Evolutionary conservation across 345 rosid genomes (phyloP), one percentile per base, ranked within the genome.

Genomic region (Laguncularia racemosa): DNA sequence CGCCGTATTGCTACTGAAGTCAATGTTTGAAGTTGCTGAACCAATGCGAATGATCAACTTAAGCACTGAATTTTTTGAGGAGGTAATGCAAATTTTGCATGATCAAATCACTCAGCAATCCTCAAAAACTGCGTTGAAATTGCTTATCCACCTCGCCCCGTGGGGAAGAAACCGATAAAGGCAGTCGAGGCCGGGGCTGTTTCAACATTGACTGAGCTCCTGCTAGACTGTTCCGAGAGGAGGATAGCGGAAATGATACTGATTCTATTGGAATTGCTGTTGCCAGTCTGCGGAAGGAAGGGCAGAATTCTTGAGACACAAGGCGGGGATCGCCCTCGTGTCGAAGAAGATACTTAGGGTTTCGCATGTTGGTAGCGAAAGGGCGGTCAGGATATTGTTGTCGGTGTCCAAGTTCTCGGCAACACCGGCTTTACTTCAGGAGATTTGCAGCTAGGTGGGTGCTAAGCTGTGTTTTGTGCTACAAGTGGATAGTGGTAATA

Each of bases 141-240:
- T 83, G 3, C 65, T 85, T 0, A 16, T 67, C 4, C 67, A 55
- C 26, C 51, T 75, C 13, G 75, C 78, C 59, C 81, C 89, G 1
- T 81, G 85, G 93, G 86, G 87, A 11, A 65, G 83, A 50, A 85
- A 81, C 79, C 51, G 83, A 62, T 72, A 71, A 85, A 79, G 56
- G 85, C 85, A 0, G 68, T 71, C 0, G 76, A 72, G n/a, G 81
- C 71, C 1, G 72, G 80, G 0, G 75, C 64, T 2, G 67, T 81
- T 9, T 15, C 60, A 0, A 67, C 67, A 3, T 46, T 85, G 48
- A 44, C 77, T 12, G 82, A 79, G 61, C 71, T 81, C 20, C 83
- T 85, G n/a, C 69, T 85, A 2, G 72, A 83, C n/a, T 20, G 53
- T 23, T 44, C 59, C 0, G 77, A 76, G 20, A 68, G 52, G 58